A percentile compares a stretch with the other conserved stretches of the same genome.
Evolutionary conservation across 331 rosid species (phyloP).

Genomic region (Acacia pycnantha): DNA sequence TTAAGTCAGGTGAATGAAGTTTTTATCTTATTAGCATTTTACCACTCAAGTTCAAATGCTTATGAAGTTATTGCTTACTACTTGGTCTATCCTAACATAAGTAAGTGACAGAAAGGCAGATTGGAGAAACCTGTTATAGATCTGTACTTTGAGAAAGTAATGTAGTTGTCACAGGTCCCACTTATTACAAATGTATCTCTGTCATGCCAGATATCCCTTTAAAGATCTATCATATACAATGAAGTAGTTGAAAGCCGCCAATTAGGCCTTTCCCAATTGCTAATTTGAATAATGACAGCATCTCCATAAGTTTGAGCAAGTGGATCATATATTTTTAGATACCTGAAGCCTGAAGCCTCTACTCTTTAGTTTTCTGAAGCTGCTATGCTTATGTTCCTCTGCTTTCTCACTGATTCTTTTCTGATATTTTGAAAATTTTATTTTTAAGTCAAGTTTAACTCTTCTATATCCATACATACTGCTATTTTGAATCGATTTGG

Average conservation of each 20-base stretch:
- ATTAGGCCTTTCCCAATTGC: background rate
- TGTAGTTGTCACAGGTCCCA: background rate
- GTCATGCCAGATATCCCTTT: background rate
- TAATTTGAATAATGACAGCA: background rate
- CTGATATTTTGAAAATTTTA: background rate
- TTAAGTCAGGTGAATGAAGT: slow-evolving; percentile 1
- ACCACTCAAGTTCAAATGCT: background rate
- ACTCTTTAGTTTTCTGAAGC: slow-evolving; percentile 17
- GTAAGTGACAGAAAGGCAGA: background rate
- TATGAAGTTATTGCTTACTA: background rate
- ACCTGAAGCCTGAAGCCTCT: background rate
- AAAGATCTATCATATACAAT: background rate
- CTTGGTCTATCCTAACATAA: background rate
- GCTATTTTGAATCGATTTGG: background rate
- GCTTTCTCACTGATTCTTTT: background rate
- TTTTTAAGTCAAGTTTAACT: background rate
- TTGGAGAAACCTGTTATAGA: background rate
- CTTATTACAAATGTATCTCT: background rate
- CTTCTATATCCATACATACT: background rate
- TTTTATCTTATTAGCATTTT: slow-evolving; percentile 1
- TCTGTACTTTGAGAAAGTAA: background rate
- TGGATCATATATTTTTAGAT: background rate
- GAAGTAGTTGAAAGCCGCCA: background rate
- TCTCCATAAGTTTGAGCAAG: slow-evolving; percentile 5
- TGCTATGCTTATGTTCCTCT: background rate